A percentile compares a stretch with the other conserved stretches of the same genome.
Conservation (phyloP, 805 yeast genomes). For the Wickerhamomyces bovis region DNA sequence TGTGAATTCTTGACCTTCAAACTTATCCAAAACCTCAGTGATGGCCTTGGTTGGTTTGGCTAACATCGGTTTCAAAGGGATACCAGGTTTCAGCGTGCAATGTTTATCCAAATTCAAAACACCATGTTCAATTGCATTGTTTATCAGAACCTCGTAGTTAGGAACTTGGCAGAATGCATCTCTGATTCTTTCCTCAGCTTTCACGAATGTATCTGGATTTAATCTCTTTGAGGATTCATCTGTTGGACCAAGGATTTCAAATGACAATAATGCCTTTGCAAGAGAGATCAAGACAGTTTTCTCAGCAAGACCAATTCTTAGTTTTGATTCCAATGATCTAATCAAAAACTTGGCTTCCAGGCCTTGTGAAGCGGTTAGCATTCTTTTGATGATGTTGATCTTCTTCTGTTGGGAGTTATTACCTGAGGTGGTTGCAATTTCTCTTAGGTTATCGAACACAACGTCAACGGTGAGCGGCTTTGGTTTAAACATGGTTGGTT, state of each 20-base stretch:
- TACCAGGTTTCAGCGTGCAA: slow-evolving; percentile 80
- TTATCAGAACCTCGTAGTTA: slow-evolving; percentile 76
- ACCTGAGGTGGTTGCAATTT: slow-evolving; percentile 76
- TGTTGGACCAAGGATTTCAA: slow-evolving; percentile 35
- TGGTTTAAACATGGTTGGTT: slow-evolving; percentile 92
- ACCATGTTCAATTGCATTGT: slow-evolving; percentile 61
- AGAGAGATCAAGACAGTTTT: slow-evolving; percentile 81
- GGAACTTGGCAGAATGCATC: slow-evolving; percentile 90
- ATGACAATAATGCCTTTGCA: slow-evolving; percentile 72
- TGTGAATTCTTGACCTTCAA: slow-evolving; percentile 78
- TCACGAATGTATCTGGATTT: slow-evolving; percentile 38
- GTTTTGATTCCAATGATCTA: slow-evolving; percentile 86
- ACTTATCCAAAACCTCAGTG: slow-evolving; percentile 85
- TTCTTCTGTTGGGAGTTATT: slow-evolving; percentile 76
- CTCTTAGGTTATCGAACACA: slow-evolving; percentile 69
- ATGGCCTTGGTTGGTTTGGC: slow-evolving; percentile 96
- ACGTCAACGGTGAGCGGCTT: slow-evolving; percentile 64
- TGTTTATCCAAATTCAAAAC: slow-evolving; percentile 56
- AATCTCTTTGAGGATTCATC: slow-evolving; percentile 25
- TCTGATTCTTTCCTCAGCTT: slow-evolving; percentile 73
- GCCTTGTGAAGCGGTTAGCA: slow-evolving; percentile 82
- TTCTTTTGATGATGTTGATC: slow-evolving; percentile 69
- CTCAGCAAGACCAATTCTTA: slow-evolving; percentile 91
- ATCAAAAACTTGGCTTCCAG: slow-evolving; percentile 87
- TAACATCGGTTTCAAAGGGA: slow-evolving; percentile 95